Evolutionary conservation across 306 rosid genomes (phyloP).

Genomic region (Quercus berberidifolia): DNA sequence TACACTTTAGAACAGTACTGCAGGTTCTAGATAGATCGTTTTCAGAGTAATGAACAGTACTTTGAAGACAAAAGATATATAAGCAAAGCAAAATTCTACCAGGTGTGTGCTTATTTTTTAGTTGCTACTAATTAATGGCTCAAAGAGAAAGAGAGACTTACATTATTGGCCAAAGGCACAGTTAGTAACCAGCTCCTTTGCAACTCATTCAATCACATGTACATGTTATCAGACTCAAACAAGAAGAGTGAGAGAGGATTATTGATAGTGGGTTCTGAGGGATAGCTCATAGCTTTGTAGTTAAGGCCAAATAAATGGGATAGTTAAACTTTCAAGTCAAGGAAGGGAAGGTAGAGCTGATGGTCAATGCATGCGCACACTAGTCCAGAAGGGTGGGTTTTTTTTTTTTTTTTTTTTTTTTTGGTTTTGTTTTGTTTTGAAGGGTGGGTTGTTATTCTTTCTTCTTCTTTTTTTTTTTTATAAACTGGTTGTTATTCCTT

Average conservation of each 20-base stretch:
- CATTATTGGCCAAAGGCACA: background rate
- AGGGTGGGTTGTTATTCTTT: too few species aligned
- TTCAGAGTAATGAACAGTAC: too few species aligned
- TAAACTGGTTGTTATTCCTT: background rate
- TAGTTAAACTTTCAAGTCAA: too few species aligned
- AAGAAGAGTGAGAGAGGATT: background rate
- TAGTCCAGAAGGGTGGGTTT: background rate
- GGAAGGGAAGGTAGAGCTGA: slow-evolving; percentile 20
- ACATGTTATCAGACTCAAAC: background rate
- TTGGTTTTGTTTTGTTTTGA: too few species aligned
- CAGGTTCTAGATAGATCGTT: too few species aligned
- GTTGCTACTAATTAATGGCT: background rate
- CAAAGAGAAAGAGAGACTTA: background rate
- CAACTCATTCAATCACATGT: background rate
- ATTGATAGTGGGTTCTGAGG: too few species aligned
- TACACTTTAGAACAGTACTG: too few species aligned
- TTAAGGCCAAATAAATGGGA: background rate
- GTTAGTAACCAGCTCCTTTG: background rate
- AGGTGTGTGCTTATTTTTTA: background rate
- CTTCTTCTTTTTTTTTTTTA: too few species aligned
- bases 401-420: too few species aligned
- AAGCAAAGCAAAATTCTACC: too few species aligned
- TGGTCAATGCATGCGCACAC: slow-evolving; percentile 16
- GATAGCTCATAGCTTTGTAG: background rate
- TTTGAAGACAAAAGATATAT: too few species aligned